Percentiles rank a stretch among this genome's conserved stretches.
Evolutionary conservation across 495 filamentous ascomycete genomes (phyloP).

Genomic region (Podospora comata): DNA sequence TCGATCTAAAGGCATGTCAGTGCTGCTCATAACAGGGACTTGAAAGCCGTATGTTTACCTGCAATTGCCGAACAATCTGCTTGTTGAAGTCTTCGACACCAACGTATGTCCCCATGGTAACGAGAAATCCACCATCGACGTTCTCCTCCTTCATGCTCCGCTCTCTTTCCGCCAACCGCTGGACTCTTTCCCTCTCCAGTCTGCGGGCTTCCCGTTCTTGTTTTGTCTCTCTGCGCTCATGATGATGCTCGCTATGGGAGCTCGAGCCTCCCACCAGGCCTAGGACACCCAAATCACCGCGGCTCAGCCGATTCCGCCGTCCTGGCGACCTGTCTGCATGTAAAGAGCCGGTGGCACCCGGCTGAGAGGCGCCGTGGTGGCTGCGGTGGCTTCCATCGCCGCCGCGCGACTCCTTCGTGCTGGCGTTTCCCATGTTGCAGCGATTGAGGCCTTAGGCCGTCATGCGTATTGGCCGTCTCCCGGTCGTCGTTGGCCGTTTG

Average conservation of each 20-base stretch:
- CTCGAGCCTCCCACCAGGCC: constrained; percentile 26
- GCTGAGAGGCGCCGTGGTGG: constrained; percentile 21
- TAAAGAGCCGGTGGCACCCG: constrained; percentile 21
- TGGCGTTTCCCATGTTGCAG: constrained; percentile 33
- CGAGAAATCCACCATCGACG: constrained; percentile 91
- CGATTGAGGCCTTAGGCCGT: constrained; percentile 9
- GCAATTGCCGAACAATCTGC: constrained; percentile 80
- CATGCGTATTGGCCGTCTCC: constrained; percentile 13
- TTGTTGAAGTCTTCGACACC: constrained; percentile 94
- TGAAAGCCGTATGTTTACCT: constrained; percentile 55
- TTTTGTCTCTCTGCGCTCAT: constrained; percentile 74
- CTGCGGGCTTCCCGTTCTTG: constrained; percentile 86
- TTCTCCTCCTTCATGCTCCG: constrained; percentile 89
- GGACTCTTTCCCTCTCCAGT: constrained; percentile 72
- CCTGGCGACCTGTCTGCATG: constrained; percentile 24
- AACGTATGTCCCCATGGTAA: constrained; percentile 91
- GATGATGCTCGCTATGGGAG: constrained; percentile 32
- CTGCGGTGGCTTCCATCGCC: constrained; percentile 27
- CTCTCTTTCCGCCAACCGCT: constrained; percentile 77
- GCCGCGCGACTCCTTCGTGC: constrained; percentile 33
- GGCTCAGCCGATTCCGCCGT: constrained; percentile 29
- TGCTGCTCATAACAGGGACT: background rate
- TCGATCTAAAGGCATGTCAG: constrained; percentile 65
- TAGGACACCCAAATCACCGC: constrained; percentile 31
- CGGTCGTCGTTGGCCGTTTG: background rate